Percentiles rank a stretch among this genome's conserved stretches.
These are phyloP conservation scores for Panus rudis DNA, from an alignment of 768 basidiomycete species.

Conservation along the genomic window DNA sequence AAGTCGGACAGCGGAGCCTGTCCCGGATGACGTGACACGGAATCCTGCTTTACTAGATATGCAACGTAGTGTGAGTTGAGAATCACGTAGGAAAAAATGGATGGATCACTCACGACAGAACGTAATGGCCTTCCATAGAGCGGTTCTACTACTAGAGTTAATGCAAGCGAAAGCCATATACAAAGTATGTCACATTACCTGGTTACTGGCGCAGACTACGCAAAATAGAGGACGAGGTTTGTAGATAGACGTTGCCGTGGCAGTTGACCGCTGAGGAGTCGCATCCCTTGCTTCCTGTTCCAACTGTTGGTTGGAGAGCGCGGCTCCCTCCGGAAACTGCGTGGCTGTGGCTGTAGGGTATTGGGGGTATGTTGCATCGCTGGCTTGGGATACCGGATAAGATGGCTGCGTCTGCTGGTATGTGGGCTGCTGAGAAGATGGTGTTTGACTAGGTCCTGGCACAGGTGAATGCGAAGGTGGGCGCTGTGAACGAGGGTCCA, in stretches of 20 bases:
- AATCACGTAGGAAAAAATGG: conserved; percentile 2
- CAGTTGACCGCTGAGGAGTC: conserved; percentile 4
- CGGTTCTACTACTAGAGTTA: conserved; percentile 57
- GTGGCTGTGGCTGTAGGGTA: conserved; percentile 20
- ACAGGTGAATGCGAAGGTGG: conserved; percentile 32
- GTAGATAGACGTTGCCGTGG: conserved; percentile 25
- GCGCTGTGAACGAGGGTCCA: conserved; percentile 57
- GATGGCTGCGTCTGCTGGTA: conserved; percentile 6
- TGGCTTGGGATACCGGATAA: conserved; percentile 5
- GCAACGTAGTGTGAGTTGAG: too few relatives aligned
- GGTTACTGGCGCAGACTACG: conserved; percentile 98
- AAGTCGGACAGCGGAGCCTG: conserved; percentile 93
- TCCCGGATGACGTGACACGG: conserved; percentile 89
- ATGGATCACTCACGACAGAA: conserved; percentile 61
- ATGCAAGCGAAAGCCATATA: conserved; percentile 1
- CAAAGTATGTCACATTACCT: conserved; percentile 41
- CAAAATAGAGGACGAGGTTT: conserved; percentile 84
- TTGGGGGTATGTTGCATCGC: conserved; percentile 3
- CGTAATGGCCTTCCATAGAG: conserved; percentile 96
- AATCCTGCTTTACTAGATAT: conserved; percentile 78
- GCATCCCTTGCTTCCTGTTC: conserved; percentile 19
- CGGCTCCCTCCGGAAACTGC: conserved; percentile 16
- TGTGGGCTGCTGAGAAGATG: neutral
- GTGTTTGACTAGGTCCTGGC: neutral
- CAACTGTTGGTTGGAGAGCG: conserved; percentile 20